phyloP scores from a whole-genome alignment of 129 eudicot genomes.

The Flaveria trinervia region DNA sequence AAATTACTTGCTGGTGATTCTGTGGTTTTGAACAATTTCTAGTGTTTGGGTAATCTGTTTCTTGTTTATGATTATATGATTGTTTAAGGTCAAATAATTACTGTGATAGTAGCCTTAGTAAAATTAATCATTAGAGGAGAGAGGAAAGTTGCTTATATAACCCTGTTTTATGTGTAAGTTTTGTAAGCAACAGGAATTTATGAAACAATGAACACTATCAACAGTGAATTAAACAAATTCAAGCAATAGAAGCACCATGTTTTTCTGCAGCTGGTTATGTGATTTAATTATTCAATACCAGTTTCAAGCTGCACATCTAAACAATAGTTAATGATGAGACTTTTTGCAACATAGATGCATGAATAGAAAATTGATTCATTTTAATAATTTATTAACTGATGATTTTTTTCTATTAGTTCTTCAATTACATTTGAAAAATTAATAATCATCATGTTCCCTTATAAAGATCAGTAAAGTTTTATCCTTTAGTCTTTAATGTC shows the following conservation, averaged over 20 bases:
- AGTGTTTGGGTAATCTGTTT: too few relatives aligned
- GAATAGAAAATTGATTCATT: background rate
- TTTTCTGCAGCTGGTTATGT: background rate
- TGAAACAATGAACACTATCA: background rate
- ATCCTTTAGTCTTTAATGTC: constrained; percentile 34
- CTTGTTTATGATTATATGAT: constrained; percentile 1
- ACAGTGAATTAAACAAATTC: background rate
- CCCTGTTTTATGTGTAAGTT: background rate
- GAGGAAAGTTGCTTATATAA: background rate
- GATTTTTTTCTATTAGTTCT: background rate
- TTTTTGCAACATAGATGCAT: constrained; percentile 3
- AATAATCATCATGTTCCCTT: constrained; percentile 25
- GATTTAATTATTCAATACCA: background rate
- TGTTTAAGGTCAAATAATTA: background rate
- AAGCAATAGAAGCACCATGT: background rate
- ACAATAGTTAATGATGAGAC: constrained; percentile 12
- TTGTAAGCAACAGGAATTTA: background rate
- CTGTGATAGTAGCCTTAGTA: background rate
- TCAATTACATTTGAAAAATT: too few relatives aligned
- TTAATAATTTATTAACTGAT: background rate
- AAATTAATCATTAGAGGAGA: background rate
- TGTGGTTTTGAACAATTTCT: too few relatives aligned
- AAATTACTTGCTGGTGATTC: background rate
- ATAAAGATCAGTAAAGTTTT: constrained; percentile 25
- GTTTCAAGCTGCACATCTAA: constrained; percentile 11